A percentile compares a stretch with the other conserved stretches of the same genome.
phyloP scores from a whole-genome alignment of 23 red algal species.

The Gracilariopsis chorda region DNA sequence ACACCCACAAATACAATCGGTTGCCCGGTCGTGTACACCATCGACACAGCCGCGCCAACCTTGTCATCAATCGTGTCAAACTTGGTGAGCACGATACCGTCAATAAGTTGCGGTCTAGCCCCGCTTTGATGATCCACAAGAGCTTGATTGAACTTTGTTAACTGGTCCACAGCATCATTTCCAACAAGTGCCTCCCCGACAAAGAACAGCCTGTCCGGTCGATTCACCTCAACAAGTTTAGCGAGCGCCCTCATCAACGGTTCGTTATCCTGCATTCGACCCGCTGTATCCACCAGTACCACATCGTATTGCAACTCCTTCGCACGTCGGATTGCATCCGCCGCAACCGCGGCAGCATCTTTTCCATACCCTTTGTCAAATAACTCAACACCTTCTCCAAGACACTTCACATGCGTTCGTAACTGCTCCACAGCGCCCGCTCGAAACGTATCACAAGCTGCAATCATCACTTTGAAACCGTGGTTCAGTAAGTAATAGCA shows the following conservation, averaged over 20 bases:
- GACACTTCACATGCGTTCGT: constrained; percentile 87
- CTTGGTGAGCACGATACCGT: constrained; percentile 98
- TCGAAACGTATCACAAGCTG: constrained; percentile 98
- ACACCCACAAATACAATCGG: constrained; percentile 98
- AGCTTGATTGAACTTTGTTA: constrained; percentile 84
- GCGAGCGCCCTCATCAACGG: constrained; percentile 95
- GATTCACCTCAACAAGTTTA: constrained; percentile 75
- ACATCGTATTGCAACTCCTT: constrained; percentile 71
- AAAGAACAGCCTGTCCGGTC: constrained; percentile 91
- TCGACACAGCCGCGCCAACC: constrained; percentile 96
- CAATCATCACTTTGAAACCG: constrained; percentile 78
- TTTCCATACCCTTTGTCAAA: constrained; percentile 90
- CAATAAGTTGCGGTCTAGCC: constrained; percentile 58
- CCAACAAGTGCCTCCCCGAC: constrained; percentile 98
- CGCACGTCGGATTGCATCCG: constrained; percentile 77
- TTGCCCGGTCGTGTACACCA: constrained; percentile 92
- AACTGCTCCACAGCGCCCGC: constrained; percentile 98
- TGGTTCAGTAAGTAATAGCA: constrained; percentile 81
- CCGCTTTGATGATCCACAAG: constrained; percentile 62
- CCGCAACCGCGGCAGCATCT: constrained; percentile 85
- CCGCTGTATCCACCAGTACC: constrained; percentile 95
- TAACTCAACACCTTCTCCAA: constrained; percentile 70
- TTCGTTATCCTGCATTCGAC: constrained; percentile 98
- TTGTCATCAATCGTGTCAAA: constrained; percentile 96
- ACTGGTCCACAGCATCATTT: constrained; percentile 97